Conservation (phyloP, 2,329 filamentous ascomycete species). For the Claviceps capensis region DNA sequence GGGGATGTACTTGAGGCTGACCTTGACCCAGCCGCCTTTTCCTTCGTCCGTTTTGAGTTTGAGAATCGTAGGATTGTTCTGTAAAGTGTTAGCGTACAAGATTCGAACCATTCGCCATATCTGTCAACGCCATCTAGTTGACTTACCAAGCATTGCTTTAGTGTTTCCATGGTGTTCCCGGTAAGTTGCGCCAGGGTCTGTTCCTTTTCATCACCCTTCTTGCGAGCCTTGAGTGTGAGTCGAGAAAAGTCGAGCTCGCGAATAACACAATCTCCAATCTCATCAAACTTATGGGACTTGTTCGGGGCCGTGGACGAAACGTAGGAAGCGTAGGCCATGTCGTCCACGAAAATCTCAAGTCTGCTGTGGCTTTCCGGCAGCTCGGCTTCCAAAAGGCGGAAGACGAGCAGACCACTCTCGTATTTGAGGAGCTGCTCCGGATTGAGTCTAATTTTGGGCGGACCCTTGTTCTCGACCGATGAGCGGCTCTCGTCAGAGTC, state of each 20-base stretch:
- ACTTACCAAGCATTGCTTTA: constrained; percentile 74
- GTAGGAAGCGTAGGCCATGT: constrained; percentile 86
- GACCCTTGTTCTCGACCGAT: constrained; percentile 31
- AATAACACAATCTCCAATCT: constrained; percentile 91
- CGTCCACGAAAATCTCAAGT: constrained; percentile 84
- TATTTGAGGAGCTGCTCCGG: constrained; percentile 72
- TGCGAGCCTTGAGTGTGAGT: constrained; percentile 74
- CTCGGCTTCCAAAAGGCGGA: constrained; percentile 84
- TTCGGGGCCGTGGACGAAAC: constrained; percentile 61
- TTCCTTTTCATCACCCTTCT: constrained; percentile 65
- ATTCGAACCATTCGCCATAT: too few relatives aligned
- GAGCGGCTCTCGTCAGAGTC: constrained; percentile 20
- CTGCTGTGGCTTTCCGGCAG: constrained; percentile 63
- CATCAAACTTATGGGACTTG: constrained; percentile 62
- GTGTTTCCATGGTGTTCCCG: constrained; percentile 72
- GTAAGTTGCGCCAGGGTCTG: constrained; percentile 68
- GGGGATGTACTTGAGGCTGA: constrained; percentile 89
- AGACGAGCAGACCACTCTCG: constrained; percentile 85
- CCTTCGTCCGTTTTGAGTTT: constrained; percentile 69
- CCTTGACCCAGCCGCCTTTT: constrained; percentile 63
- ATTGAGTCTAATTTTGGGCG: constrained; percentile 65
- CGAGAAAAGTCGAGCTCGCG: constrained; percentile 95
- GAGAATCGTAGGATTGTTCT: constrained; percentile 83
- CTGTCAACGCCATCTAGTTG: not conserved
- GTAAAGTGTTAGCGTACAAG: not conserved